Percentiles rank a stretch among this genome's conserved stretches.
phyloP scores from a whole-genome alignment of 192 early-diverging fungal species.

The Coemansia pectinata region DNA sequence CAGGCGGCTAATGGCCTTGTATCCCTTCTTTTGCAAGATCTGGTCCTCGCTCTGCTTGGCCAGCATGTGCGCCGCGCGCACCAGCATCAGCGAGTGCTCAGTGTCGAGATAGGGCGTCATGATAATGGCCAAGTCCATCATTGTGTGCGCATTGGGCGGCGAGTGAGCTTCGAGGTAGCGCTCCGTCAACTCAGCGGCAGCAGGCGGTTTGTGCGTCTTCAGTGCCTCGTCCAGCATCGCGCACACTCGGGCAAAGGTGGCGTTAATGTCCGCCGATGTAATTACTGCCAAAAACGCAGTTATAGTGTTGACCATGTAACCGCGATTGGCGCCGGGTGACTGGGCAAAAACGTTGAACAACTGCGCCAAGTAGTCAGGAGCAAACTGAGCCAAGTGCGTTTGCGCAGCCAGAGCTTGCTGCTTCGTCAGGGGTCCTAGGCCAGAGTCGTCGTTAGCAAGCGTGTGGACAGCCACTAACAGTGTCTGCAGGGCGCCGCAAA shows the following conservation, averaged over 20 bases:
- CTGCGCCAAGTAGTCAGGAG: conserved; percentile 70
- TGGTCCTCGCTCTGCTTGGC: conserved; percentile 65
- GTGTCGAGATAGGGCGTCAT: conserved; percentile 76
- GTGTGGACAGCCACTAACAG: conserved; percentile 56
- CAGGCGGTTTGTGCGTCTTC: conserved; percentile 56
- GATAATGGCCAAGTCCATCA: conserved; percentile 79
- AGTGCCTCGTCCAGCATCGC: conserved; percentile 61
- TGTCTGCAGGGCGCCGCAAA: conserved; percentile 73
- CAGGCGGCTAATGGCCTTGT: conserved; percentile 75
- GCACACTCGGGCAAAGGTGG: conserved; percentile 66
- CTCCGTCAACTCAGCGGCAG: conserved; percentile 55
- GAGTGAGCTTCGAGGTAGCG: conserved; percentile 55
- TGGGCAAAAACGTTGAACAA: conserved; percentile 80
- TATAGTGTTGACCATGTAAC: conserved; percentile 70
- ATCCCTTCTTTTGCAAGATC: conserved; percentile 91
- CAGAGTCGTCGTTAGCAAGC: conserved; percentile 22
- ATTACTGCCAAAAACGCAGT: conserved; percentile 68
- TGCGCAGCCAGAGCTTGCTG: conserved; percentile 62
- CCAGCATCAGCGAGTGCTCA: conserved; percentile 63
- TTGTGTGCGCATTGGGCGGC: conserved; percentile 78
- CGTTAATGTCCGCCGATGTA: conserved; percentile 59
- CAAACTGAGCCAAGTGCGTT: conserved; percentile 62
- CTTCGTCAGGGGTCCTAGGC: conserved; percentile 48
- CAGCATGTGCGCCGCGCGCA: conserved; percentile 51
- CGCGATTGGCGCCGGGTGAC: conserved; percentile 63